Base-by-base conservation (phyloP, 352 stramenopile genomes). In the Pythium grandisporangium region DNA sequence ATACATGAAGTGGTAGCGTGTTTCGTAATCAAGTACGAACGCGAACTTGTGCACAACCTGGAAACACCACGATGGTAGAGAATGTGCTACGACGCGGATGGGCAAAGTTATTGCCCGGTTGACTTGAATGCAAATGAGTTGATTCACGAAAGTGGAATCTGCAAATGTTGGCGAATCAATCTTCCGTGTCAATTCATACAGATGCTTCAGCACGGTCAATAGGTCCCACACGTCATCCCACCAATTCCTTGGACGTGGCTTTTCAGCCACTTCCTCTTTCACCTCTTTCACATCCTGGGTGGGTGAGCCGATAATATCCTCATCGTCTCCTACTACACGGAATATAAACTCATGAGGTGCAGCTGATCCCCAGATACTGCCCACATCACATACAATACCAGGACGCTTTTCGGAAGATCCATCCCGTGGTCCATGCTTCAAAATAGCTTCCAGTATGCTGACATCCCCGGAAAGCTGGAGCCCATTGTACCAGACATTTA, bases 161-260 rank as follows among this genome's bases (percentile, higher is more conserved):
- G 24, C 8, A 26, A 27, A 4, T 41, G 34, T 16, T 20, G 29
- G 27, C 35, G 20, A n/a, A 17, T 30, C 2, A 43, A 42, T n/a
- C 33, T 10, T n/a, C 49, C 49, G n/a, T 54, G 43, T 13, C 60
- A 55, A 26, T 42, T 63, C 43, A 71, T 58, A 30, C 62, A 61
- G 37, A 35, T 49, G 52, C 48, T 68, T 76, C 19, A 85, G 22
- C 22, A 83, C 43, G 2, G 57, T 37, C 23, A 86, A 42, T 6
- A 82, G 38, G 30, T 74, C 63, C 73, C 73, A 86, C 4, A 80
- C 70, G 29, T 82, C 57, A 32, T 83, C 68, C 73, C 67, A 77
- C 62, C 58, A 73, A 21, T 48, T 29, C 26, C 21, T 32, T 14
- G n/a, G 17, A 5, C 6, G 24, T 25, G 5, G 38, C 38, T 27